These are phyloP conservation scores for Hygrophila difformis DNA, from an alignment of 257 asterid species.

Conservation along the genomic window DNA sequence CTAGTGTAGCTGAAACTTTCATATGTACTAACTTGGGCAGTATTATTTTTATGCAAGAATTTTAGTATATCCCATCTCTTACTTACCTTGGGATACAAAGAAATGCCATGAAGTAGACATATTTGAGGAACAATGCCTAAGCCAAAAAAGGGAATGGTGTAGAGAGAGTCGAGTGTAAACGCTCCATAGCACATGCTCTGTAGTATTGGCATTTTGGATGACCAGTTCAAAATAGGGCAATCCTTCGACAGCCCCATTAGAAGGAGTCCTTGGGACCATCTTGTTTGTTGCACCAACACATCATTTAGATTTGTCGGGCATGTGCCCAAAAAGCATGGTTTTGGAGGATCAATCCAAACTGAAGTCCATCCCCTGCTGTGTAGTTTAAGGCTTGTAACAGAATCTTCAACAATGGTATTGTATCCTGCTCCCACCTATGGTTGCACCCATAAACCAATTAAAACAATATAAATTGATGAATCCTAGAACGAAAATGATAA, in stretches of 20 bases:
- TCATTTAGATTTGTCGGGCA: constrained; percentile 37
- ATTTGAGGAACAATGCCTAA: constrained; percentile 34
- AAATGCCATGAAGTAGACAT: constrained; percentile 26
- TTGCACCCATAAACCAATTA: too few relatives aligned
- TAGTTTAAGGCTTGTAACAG: constrained; percentile 33
- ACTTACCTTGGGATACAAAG: constrained; percentile 48
- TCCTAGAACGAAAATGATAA: too few relatives aligned
- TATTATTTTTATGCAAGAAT: too few relatives aligned
- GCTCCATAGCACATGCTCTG: constrained; percentile 36
- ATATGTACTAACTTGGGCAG: too few relatives aligned
- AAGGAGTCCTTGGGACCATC: constrained; percentile 37
- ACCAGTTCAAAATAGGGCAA: constrained; percentile 39
- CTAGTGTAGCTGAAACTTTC: too few relatives aligned
- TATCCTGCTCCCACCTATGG: constrained; percentile 53
- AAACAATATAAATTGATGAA: too few relatives aligned
- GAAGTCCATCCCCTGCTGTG: constrained; percentile 58
- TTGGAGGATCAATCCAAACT: constrained; percentile 26
- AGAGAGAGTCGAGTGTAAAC: constrained; percentile 15
- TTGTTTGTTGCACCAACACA: constrained; percentile 36
- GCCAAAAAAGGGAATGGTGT: constrained; percentile 23
- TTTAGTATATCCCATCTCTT: too few relatives aligned
- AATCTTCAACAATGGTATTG: constrained; percentile 41
- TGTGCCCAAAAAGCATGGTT: constrained; percentile 42
- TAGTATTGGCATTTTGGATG: constrained; percentile 26
- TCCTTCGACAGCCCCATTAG: too few relatives aligned